Base-by-base conservation (phyloP, 495 filamentous ascomycete species). In the Talaromyces borbonicus region DNA sequence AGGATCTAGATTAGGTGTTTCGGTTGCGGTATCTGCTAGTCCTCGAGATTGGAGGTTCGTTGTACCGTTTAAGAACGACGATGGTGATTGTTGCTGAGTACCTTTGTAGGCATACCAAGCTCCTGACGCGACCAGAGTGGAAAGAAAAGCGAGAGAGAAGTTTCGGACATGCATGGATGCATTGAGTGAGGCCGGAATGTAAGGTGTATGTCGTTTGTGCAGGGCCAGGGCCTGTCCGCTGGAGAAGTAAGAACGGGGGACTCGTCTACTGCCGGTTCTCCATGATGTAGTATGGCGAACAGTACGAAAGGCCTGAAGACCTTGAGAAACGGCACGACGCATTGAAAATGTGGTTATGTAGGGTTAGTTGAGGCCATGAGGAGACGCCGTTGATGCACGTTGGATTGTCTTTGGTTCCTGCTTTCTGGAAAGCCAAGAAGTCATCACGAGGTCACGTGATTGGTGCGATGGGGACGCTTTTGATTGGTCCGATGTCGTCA, bases 161-260 rank as follows among this genome's bases (percentile, higher is more conserved):
- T 71, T 73, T 23, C 80, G 78, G 29, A 83, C 52, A 62, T 80
- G 72, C 79, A 84, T 84, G 9, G 79, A 77, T 24, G 78, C 74
- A 8, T 69, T 62, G 16, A 74, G 42, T 15, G 63, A 53, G 32
- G 54, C 61, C 12, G 60, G 68, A 37, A 54, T 51, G 45, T 46
- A 57, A 32, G 47, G 56, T 41, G 61, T 65, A 56, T 59, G 60
- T 62, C 60, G 64, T 12, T 60, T 60, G 29, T 69, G 72, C 38
- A 68, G 54, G 48, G 59, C 64, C 52, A 70, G 61, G 37, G 58
- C 66, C 64, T 72, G 66, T 61, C 56, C 62, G 54, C 63, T 58
- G 51, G 62, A 63, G 51, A 71, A 64, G 52, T 67, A 62, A 43
- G 63, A 50, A 56, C 65, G 58, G 48, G 65, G 58, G 38, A 63